Conservation (phyloP, 2,329 filamentous ascomycete species). For the Amphichorda felina region DNA sequence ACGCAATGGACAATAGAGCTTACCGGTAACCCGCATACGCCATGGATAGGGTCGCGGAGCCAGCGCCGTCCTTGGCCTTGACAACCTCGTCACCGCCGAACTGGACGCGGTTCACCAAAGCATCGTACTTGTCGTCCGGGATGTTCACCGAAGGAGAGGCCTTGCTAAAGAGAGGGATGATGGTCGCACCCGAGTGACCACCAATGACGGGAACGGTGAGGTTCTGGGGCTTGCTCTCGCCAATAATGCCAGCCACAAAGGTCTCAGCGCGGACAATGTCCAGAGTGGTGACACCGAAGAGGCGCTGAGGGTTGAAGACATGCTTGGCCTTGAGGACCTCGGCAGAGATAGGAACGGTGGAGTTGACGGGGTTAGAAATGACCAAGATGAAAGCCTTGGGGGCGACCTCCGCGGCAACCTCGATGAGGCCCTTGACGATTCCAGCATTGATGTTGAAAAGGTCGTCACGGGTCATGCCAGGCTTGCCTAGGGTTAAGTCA, state of each 20-base stretch:
- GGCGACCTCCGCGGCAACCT: constrained; percentile 74
- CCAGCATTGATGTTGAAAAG: constrained; percentile 99
- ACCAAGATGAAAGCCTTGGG: constrained; percentile 92
- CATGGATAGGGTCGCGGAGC: constrained; percentile 89
- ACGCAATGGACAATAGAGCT: constrained; percentile 10
- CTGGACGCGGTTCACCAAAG: constrained; percentile 87
- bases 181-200: constrained; percentile 96
- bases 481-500: constrained; percentile 59
- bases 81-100: constrained; percentile 97
- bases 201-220: constrained; percentile 86
- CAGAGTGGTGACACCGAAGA: constrained; percentile 97
- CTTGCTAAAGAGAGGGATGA: constrained; percentile 94
- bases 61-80: constrained; percentile 84
- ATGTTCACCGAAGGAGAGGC: constrained; percentile 69
- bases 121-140: constrained; percentile 80
- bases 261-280: constrained; percentile 98
- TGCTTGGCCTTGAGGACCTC: constrained; percentile 90
- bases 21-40: constrained; percentile 90
- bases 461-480: constrained; percentile 98
- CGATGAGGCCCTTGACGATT: constrained; percentile 88
- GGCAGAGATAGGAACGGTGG: constrained; percentile 91
- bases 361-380: constrained; percentile 99
- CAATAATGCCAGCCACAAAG: constrained; percentile 78
- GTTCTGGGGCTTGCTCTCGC: constrained; percentile 72
- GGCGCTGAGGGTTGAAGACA: constrained; percentile 88